These are phyloP conservation scores for Cladophialophora chaetospira DNA, from an alignment of 2,329 filamentous ascomycete genomes.

Conservation along the genomic window DNA sequence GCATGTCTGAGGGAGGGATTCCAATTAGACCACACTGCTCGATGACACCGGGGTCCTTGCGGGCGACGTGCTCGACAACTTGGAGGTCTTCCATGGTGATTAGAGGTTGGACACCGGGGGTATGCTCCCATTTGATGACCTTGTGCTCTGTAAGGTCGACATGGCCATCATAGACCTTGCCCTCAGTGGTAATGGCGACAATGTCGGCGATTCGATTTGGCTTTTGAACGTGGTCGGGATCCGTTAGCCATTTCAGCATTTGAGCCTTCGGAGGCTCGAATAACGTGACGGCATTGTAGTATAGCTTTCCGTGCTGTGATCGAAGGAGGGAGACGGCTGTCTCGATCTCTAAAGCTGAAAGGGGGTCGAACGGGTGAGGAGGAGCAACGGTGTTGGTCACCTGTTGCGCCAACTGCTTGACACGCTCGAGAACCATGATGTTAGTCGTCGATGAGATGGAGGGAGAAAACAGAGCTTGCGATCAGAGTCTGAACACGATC, in stretches of 20 bases:
- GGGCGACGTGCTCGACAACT: conserved; percentile 72
- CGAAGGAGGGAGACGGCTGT: conserved; percentile 68
- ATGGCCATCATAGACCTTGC: conserved; percentile 79
- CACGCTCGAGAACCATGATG: conserved; percentile 62
- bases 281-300: conserved; percentile 84
- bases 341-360: conserved; percentile 72
- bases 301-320: conserved; percentile 68
- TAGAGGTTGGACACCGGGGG: conserved; percentile 78
- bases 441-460: background rate
- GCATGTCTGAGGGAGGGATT: conserved; percentile 79
- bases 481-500: background rate
- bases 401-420: conserved; percentile 65
- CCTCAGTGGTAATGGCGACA: conserved; percentile 76
- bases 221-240: conserved; percentile 60
- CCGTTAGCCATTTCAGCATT: conserved; percentile 76
- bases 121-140: conserved; percentile 72
- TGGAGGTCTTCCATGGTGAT: conserved; percentile 92
- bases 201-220: conserved; percentile 77
- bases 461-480: background rate
- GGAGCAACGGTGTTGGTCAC: conserved; percentile 57
- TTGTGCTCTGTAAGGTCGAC: conserved; percentile 70
- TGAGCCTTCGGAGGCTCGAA: conserved; percentile 83
- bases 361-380: conserved; percentile 76
- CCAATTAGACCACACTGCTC: conserved; percentile 85
- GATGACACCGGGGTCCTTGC: conserved; percentile 81